phyloP scores from a whole-genome alignment of 108 stramenopile genomes.

The Licmophora abbreviata region DNA sequence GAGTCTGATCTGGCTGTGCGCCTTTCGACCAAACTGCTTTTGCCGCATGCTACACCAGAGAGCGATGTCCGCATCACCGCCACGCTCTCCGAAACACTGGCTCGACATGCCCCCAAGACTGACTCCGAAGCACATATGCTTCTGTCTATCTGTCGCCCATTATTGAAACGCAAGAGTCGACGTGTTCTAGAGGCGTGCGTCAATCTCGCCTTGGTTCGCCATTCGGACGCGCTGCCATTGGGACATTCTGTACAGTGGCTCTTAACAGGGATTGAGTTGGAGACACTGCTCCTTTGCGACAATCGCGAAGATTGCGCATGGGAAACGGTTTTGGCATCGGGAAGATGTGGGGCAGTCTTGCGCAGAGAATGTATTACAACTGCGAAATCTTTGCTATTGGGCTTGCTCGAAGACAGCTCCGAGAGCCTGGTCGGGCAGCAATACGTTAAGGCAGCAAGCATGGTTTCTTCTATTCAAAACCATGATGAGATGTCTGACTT shows the following conservation, averaged over 20 bases:
- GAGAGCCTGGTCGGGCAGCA: slow-evolving; percentile 8
- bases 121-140: slow-evolving; percentile 62
- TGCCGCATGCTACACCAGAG: slow-evolving; percentile 47
- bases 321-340: not conserved
- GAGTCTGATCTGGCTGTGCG: slow-evolving; percentile 54
- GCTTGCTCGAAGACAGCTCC: slow-evolving; percentile 20
- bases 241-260: slow-evolving; percentile 50
- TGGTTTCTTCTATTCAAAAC: slow-evolving; percentile 9
- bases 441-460: slow-evolving; percentile 13
- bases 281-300: not conserved
- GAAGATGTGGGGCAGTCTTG: slow-evolving; percentile 3
- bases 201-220: slow-evolving; percentile 41
- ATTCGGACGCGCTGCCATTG: slow-evolving; percentile 19
- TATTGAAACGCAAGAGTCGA: slow-evolving; percentile 27
- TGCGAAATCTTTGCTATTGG: slow-evolving; percentile 14
- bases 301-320: not conserved
- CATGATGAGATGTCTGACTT: slow-evolving; percentile 11
- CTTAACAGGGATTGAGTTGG: slow-evolving; percentile 46
- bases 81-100: slow-evolving; percentile 40
- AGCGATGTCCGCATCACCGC: slow-evolving; percentile 45
- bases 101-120: slow-evolving; percentile 42
- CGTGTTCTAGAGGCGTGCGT: slow-evolving; percentile 65
- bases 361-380: slow-evolving; percentile 14
- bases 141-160: slow-evolving; percentile 32
- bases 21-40: slow-evolving; percentile 42